Conservation (phyloP, 441 rosid species). For the Omphalea diandra region DNA sequence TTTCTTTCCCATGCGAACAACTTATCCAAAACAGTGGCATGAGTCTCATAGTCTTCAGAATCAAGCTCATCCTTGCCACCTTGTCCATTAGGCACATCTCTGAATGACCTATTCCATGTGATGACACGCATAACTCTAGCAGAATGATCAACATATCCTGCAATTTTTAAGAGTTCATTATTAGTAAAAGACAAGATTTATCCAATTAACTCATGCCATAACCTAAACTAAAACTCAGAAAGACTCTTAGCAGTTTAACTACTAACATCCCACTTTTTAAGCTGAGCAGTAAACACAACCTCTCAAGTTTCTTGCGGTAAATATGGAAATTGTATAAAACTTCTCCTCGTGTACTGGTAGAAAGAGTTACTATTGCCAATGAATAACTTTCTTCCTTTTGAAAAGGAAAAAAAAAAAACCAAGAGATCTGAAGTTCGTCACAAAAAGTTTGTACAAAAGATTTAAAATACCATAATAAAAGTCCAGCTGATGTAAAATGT, state of each 20-base stretch:
- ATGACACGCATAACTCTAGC: slow-evolving; percentile 95
- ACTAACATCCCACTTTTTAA: not conserved
- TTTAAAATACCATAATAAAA: slow-evolving; percentile 19
- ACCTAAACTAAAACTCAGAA: not conserved
- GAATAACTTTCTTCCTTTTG: slow-evolving; percentile 19
- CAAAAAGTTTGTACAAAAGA: slow-evolving; percentile 5
- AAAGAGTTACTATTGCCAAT: not conserved
- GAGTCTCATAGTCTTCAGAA: slow-evolving; percentile 79
- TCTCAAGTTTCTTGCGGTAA: not conserved
- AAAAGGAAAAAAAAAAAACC: slow-evolving; percentile 15
- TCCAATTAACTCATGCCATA: not conserved
- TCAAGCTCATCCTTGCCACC: slow-evolving; percentile 69
- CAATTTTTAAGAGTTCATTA: slow-evolving; percentile 8
- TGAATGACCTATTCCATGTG: slow-evolving; percentile 92
- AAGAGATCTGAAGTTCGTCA: slow-evolving; percentile 25
- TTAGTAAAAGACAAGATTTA: not conserved
- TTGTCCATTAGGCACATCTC: slow-evolving; percentile 51
- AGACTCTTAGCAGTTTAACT: slow-evolving; percentile 8
- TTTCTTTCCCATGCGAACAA: slow-evolving; percentile 97
- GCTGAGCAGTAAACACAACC: not conserved
- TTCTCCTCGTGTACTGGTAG: not conserved
- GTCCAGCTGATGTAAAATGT: slow-evolving; percentile 17
- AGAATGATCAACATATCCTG: slow-evolving; percentile 95
- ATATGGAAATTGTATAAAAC: not conserved
- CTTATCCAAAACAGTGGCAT: slow-evolving; percentile 93